Percentiles rank a stretch among this genome's conserved stretches.
These are phyloP conservation scores for Cystobasidium ongulense DNA, from an alignment of 768 basidiomycete species.

Conservation along the genomic window DNA sequence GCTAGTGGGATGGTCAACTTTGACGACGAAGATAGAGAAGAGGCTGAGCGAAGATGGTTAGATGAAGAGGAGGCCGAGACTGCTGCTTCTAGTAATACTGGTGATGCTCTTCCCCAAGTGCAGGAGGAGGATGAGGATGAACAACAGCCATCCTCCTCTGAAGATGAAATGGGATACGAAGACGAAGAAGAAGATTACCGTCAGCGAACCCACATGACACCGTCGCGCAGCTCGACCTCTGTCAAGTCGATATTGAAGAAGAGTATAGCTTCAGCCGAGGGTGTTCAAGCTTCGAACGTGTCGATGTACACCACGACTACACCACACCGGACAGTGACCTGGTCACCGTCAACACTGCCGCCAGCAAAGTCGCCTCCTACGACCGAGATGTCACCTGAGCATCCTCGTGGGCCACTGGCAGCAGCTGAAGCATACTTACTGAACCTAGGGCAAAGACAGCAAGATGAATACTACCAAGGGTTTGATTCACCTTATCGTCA, in stretches of 20 bases:
- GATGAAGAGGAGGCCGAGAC: slow-evolving; percentile 3
- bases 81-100: background rate
- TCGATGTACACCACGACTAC: background rate
- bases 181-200: background rate
- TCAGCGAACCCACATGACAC: background rate
- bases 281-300: background rate
- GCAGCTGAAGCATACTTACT: slow-evolving; percentile 1
- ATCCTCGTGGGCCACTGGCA: slow-evolving; percentile 8
- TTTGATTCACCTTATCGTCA: background rate
- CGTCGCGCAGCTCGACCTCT: slow-evolving; percentile 21
- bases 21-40: slow-evolving; percentile 16
- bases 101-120: background rate
- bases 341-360: slow-evolving; percentile 15
- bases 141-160: background rate
- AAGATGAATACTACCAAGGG: background rate
- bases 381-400: slow-evolving; percentile 15
- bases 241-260: slow-evolving; percentile 31
- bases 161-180: background rate
- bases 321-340: slow-evolving; percentile 20
- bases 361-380: slow-evolving; percentile 12
- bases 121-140: slow-evolving; percentile 3
- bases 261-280: background rate
- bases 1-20: slow-evolving; percentile 28
- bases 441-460: slow-evolving; percentile 1
- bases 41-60: slow-evolving; percentile 10